Conservation (phyloP, 108 stramenopile genomes). For the Discostella pseudostelligera region DNA sequence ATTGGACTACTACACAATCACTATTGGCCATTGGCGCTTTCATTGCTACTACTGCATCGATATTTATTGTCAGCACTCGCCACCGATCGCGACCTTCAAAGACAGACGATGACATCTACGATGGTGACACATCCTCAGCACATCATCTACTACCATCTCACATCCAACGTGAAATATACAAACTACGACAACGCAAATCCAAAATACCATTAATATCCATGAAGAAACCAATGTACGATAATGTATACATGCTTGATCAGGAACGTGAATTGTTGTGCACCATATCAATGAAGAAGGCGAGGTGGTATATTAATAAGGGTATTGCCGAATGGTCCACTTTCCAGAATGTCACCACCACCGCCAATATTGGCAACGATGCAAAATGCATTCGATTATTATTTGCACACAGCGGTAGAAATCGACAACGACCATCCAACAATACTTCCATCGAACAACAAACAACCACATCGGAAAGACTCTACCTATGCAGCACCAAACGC, state of each 20-base stretch:
- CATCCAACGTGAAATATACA: conserved; percentile 59
- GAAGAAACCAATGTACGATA: conserved; percentile 87
- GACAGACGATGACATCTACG: no score
- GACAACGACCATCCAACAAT: conserved; percentile 5
- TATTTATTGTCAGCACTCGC: background rate
- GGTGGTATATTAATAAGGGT: conserved; percentile 74
- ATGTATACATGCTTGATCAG: conserved; percentile 73
- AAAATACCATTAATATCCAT: conserved; percentile 65
- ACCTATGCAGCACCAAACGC: conserved; percentile 57
- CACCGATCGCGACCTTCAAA: background rate
- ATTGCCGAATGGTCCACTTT: conserved; percentile 58
- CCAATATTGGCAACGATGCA: background rate
- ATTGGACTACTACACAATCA: background rate
- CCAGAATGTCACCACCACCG: background rate
- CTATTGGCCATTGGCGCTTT: background rate
- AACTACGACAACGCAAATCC: conserved; percentile 60
- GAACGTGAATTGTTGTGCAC: conserved; percentile 57
- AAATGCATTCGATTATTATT: conserved; percentile 55
- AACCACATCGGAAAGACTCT: conserved; percentile 16
- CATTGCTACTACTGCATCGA: background rate
- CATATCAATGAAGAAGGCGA: conserved; percentile 77
- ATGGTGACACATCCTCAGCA: no score
- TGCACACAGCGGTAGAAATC: conserved; percentile 27
- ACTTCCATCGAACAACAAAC: conserved; percentile 2
- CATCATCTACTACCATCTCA: conserved; percentile 70